Evolutionary conservation across 2,329 filamentous ascomycete genomes (phyloP), one percentile per base, ranked within the genome.

Genomic region (Beauveria varroae): DNA sequence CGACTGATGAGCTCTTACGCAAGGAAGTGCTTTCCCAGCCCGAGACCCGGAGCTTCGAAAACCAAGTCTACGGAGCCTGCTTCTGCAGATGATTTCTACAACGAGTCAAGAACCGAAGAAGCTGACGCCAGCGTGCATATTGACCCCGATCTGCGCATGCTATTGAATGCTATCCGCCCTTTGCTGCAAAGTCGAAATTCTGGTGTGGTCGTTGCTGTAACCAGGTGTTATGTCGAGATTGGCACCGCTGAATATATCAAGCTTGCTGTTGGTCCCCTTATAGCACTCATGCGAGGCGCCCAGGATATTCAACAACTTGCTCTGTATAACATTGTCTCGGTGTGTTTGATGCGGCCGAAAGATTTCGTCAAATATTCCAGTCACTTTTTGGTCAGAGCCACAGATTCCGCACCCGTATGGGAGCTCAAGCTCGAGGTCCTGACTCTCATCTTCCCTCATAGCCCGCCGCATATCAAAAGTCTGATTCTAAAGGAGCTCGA

Each of bases 251-350:
- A 90, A 47, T 90, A 96, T 70, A 81, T 96, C 30, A 82, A 85
- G 65, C 78, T 82, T 24, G 87, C 91, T 7, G 85, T 96, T 61
- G 93, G 93, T 0, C 93, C 95, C 1, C 77, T 99, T 28, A 82
- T 97, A 22, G 91, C 93, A 18, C 83, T 99, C 37, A 79, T 99
- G 62, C 86, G 95, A 61, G 88, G 90, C 14, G 86, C 92, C 0
- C 86, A 90, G 63, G 93, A 98, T 70, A 91, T 96, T 57, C 89
- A 96, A 70, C 88, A 96, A 69, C 84, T 96, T 44, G 93, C 91
- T 1, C 82, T 99, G 20, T 93, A 93, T 79, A 97, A 98, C 71
- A 93, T 98, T 63, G 92, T 97, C 12, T 89, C 91, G n/a, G 90
- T 99, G 50, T 95, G 91, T 68, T 80, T 98, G 12, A 78, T 81